phyloP scores from a whole-genome alignment of 202 grass and related monocot genomes.

The Zoysia matrella region DNA sequence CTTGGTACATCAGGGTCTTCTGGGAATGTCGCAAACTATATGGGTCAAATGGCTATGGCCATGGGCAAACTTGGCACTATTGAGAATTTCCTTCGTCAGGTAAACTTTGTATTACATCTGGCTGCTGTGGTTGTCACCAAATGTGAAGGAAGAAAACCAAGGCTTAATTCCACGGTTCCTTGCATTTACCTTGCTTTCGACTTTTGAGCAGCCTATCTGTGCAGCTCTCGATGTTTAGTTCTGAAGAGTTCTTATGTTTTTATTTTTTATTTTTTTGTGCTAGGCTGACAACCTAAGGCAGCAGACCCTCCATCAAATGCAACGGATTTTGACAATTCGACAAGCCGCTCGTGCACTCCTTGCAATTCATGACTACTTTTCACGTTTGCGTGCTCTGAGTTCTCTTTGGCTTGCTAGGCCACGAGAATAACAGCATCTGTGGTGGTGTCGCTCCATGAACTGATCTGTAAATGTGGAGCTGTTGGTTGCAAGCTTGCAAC shows the following conservation, averaged over 20 bases:
- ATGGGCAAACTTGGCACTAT: constrained; percentile 86
- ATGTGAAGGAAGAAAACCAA: not conserved
- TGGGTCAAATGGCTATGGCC: too few relatives aligned
- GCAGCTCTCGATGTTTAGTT: not conserved
- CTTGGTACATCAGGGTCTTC: constrained; percentile 76
- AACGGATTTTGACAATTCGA: too few relatives aligned
- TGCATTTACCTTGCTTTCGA: not conserved
- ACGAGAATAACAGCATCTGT: constrained; percentile 45
- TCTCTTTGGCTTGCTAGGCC: constrained; percentile 89
- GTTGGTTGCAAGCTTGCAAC: constrained; percentile 14
- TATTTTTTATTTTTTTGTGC: constrained; percentile 8
- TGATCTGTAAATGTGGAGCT: constrained; percentile 42
- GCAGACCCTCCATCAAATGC: not conserved
- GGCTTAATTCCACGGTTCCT: not conserved
- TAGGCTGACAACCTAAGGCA: constrained; percentile 90
- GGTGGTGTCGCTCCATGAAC: constrained; percentile 13
- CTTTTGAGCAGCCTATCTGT: constrained; percentile 24
- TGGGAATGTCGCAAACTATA: constrained; percentile 75
- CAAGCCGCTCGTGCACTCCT: too few relatives aligned
- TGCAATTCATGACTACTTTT: too few relatives aligned
- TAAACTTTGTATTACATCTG: constrained; percentile 34
- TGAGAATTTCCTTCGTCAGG: constrained; percentile 91
- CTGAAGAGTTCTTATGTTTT: constrained; percentile 34
- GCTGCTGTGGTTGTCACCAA: not conserved
- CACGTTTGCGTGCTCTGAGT: constrained; percentile 74